Base-by-base conservation (phyloP, 345 rosid genomes). In the Citrus reticulata region DNA sequence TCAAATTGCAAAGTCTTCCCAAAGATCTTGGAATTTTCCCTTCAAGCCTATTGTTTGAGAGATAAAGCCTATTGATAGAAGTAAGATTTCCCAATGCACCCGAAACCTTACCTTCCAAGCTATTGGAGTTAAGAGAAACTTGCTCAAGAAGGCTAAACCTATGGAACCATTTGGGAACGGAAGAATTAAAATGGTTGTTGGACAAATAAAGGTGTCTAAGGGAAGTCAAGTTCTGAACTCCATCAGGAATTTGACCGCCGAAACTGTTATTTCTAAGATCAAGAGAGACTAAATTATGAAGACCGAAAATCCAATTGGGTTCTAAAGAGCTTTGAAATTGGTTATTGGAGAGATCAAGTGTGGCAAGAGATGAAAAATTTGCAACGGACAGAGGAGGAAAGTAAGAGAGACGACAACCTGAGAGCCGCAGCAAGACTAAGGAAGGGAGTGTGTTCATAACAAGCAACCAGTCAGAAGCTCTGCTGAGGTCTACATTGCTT, bases 71-170 rank as follows among this genome's bases (percentile, higher is more conserved):
- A 22, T 0, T 4, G 1, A 85, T 59, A 19, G 68, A 82, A 20
- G 82, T 77, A 46, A 82, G 27, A 75, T 82, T 79, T 30, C 74
- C 72, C 13, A 85, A 42, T 9, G 46, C 59, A 73, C 24, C 34
- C 2, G 83, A 46, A 17, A 82, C 59, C 9, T 2, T 7, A 14
- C 81, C 85, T 17, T 62, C 20, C 39, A 84, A 77, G 16, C 9
- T 3, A 35, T 73, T 82, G 7, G 2, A 0, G 0, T 3, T 11
- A 20, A 69, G 77, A 30, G 9, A 11, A 11, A 82, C 70, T 24
- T 34, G 8, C 75, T 75, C 63, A 22, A 84, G 77, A 25, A 19
- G 58, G 0, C 7, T 73, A 5, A 77, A 30, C 29, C 8, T 35
- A 8, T 46, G 66, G 20, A 83, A 49, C 76, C 78, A 76, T 19